Base-by-base conservation (phyloP, 2,329 filamentous ascomycete genomes). In the Verticillium longisporum region DNA sequence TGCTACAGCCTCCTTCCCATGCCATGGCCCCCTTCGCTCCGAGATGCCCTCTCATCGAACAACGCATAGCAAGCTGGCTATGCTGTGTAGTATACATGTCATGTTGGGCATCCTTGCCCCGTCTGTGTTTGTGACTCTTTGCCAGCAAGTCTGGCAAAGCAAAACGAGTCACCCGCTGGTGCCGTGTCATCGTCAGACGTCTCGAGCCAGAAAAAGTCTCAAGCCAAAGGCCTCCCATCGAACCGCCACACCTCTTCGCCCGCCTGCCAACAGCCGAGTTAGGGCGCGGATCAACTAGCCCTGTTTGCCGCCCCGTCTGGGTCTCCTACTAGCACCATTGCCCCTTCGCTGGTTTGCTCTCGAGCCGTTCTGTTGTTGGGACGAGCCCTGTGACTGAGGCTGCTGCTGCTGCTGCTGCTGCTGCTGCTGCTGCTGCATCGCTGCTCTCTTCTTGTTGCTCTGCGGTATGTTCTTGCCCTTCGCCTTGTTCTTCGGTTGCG, bases 301-400 rank as follows among this genome's bases (percentile, higher is more conserved):
- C 36, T 65, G 60, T 62, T 60, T 62, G 58, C 63, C 63, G 53
- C 63, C 62, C 45, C 62, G 63, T 60, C 18, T 64, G 58, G 53
- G 57, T 54, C 63, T 63, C 45, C 21, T 50, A 18, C 21, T 50
- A 4, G 13, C 15, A 41, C 21, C 41, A 14, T 33, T 56, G 59
- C 61, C 57, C 63, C 60, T 57, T 59, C 59, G 57, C 63, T 61
- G 37, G 32, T 33, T 56, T n/a, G 21, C 13, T 55, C 55, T 57
- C 61, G 56, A 50, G 54, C 60, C 36, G 41, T 60, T 61, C 36
- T 61, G 56, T 50, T 61, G 56, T 15, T 26, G 26, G 26, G 54
- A 41, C 34, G 41, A 41, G 37, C 61, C 59, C 26, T 63, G 26
- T 26, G 26, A 26, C 26, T 26, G 26, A 4, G 26, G n/a, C n/a